Conservation (phyloP, 306 rosid species). For the Dryas drummondii region DNA sequence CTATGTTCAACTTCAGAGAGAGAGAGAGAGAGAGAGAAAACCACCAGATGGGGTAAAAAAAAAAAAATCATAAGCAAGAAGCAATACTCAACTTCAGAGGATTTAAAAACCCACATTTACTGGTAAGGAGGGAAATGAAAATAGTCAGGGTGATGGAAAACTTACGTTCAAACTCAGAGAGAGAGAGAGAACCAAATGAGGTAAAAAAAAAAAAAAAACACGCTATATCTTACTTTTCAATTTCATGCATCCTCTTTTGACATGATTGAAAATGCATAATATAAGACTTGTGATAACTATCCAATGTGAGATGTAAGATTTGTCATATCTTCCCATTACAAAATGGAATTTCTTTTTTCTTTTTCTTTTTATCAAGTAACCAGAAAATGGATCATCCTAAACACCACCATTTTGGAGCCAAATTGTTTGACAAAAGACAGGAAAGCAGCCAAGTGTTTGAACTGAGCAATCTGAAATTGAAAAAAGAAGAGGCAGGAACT, state of each 20-base stretch:
- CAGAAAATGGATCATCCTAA: not conserved
- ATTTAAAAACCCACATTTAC: not conserved
- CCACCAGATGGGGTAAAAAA: too few relatives aligned
- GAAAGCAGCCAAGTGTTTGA: slow-evolving; percentile 4
- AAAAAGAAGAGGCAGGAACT: not conserved
- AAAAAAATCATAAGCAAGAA: too few relatives aligned
- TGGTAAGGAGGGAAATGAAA: not conserved
- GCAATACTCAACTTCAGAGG: too few relatives aligned
- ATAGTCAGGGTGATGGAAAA: not conserved
- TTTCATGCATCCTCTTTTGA: too few relatives aligned
- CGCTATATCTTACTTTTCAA: not conserved
- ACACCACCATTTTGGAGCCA: not conserved
- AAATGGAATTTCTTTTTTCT: too few relatives aligned
- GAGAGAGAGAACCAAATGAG: too few relatives aligned
- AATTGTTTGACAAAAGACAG: not conserved
- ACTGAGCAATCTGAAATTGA: slow-evolving; percentile 8
- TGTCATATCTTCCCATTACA: too few relatives aligned
- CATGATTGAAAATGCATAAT: too few relatives aligned
- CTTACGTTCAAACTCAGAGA: not conserved
- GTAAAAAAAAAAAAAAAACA: not conserved
- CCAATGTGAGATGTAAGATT: too few relatives aligned
- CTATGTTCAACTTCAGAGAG: not conserved
- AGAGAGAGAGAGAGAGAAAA: too few relatives aligned
- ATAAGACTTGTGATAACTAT: too few relatives aligned
- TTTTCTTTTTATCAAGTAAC: not conserved